Evolutionary conservation across 2,329 filamentous ascomycete species (phyloP), one percentile per base, ranked within the genome.

Genomic region (Ceratocystis harringtonii): DNA sequence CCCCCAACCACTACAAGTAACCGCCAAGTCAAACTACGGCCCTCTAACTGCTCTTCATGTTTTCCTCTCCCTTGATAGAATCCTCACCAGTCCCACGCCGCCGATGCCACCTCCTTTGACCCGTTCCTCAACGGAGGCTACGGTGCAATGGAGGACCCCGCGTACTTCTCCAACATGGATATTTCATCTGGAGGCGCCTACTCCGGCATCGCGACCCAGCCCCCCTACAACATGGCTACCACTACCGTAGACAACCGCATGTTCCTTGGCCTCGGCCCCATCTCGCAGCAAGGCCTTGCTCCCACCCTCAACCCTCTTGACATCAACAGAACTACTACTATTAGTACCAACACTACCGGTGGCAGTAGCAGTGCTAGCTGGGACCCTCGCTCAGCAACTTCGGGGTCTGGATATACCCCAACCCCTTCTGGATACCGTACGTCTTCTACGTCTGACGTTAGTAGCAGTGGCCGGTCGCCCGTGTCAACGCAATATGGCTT

Each of bases 271-370:
- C 61, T 62, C 15, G 32, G 48, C 61, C 44, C 45, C 2, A 44
- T 44, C 41, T 62, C 61, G 22, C 28, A 19, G n/a, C 5, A 43
- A 2, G 43, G 43, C 25, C 19, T 62, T 5, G 43, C 61, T 25
- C 43, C 44, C 10, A 48, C 61, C n/a, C 61, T 62, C 5, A 62
- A 62, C 61, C 61, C 61, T 8, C 61, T 62, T 48, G 61, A 62
- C 8, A 62, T 62, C 61, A 62, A 62, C 61, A 44, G 61, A 32
- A 17, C 61, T 28, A 48, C 45, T 1, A 43, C 60, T 15, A 50
- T 62, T 2, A 62, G 61, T 30, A 28, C 43, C 3, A 17, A 48
- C 43, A 48, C 43, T n/a, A 50, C 58, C 1, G 41, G 58, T 10
- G 58, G 6, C n/a, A 61, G 60, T 22, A 22, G 7, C 15, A 28